phyloP scores from a whole-genome alignment of 1,139 yeast species.

The Candida dubliniensis region DNA sequence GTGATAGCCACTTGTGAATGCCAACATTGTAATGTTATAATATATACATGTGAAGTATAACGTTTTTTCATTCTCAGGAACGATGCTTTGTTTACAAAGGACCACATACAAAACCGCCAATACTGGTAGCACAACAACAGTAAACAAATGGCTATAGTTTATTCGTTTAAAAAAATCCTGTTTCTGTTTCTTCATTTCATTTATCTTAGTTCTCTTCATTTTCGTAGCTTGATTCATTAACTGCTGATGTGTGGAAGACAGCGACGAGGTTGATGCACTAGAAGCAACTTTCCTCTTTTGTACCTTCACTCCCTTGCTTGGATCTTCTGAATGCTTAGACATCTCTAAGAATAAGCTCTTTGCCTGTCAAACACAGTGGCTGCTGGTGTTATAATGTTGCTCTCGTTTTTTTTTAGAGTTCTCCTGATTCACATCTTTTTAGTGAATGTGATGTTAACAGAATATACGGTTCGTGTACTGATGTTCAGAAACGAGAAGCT shows the following conservation, averaged over 20 bases:
- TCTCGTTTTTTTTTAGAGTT: not conserved
- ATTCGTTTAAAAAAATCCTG: constrained; percentile 36
- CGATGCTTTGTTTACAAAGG: constrained; percentile 17
- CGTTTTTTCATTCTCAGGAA: constrained; percentile 28
- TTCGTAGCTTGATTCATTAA: constrained; percentile 15
- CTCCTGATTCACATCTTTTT: too few species aligned
- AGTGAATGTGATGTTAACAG: not conserved
- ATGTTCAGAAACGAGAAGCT: not conserved
- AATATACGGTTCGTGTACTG: not conserved
- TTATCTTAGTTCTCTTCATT: constrained; percentile 17
- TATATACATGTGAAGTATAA: constrained; percentile 34
- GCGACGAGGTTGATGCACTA: not conserved
- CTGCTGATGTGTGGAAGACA: constrained; percentile 10
- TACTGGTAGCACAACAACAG: constrained; percentile 35
- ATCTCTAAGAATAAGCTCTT: not conserved
- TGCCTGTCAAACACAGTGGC: not conserved
- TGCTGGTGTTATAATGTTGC: not conserved
- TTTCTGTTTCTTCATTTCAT: constrained; percentile 31
- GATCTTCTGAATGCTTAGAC: constrained; percentile 1
- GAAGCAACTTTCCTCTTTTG: constrained; percentile 20
- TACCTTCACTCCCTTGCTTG: constrained; percentile 15
- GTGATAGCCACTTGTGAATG: constrained; percentile 48
- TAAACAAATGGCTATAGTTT: constrained; percentile 32
- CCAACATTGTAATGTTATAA: constrained; percentile 38
- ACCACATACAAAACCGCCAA: constrained; percentile 25